A percentile compares a stretch with the other conserved stretches of the same genome.
Evolutionary conservation across 768 basidiomycete genomes (phyloP).

Genomic region (Cyathus striatus): DNA sequence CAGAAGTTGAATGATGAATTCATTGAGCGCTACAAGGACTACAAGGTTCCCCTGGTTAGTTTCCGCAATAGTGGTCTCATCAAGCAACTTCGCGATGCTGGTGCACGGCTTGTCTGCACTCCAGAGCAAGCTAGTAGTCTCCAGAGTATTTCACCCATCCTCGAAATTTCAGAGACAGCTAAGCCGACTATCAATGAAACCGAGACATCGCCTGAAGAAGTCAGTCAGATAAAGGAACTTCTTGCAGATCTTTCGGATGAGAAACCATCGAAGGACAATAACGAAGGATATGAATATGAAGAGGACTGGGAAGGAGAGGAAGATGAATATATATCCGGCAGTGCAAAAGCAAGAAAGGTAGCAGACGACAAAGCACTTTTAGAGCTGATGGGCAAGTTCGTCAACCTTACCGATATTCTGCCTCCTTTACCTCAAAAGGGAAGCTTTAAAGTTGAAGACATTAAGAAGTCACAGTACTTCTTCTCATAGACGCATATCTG

Average conservation of each 20-base stretch:
- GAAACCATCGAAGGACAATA: slow-evolving; percentile 4
- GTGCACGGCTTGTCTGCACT: slow-evolving; percentile 37
- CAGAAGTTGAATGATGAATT: slow-evolving; percentile 73
- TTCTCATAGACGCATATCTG: slow-evolving; percentile 77
- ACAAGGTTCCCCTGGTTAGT: slow-evolving; percentile 55
- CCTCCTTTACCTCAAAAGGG: slow-evolving; percentile 85
- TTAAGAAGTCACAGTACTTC: slow-evolving; percentile 85
- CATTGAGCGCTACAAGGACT: slow-evolving; percentile 68
- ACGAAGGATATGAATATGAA: slow-evolving; percentile 2
- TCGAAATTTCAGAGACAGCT: slow-evolving; percentile 32
- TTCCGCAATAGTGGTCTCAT: slow-evolving; percentile 32
- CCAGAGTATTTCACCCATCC: slow-evolving; percentile 22
- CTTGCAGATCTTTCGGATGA: slow-evolving; percentile 10
- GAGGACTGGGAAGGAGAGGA: slow-evolving; percentile 19
- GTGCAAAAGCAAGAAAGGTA: slow-evolving; percentile 12
- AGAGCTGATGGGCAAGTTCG: slow-evolving; percentile 52
- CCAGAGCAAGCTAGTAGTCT: slow-evolving; percentile 31
- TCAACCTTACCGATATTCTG: slow-evolving; percentile 68
- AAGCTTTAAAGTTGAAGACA: slow-evolving; percentile 74
- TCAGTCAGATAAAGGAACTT: slow-evolving; percentile 13
- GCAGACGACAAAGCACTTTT: slow-evolving; percentile 16
- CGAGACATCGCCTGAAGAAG: background rate
- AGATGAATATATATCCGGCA: slow-evolving; percentile 9
- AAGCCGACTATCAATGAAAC: slow-evolving; percentile 25
- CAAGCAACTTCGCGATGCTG: slow-evolving; percentile 37